Evolutionary conservation across 169 alveolate genomes (phyloP), one percentile per base, ranked within the genome.

Genomic region (Cryptosporidium felis): DNA sequence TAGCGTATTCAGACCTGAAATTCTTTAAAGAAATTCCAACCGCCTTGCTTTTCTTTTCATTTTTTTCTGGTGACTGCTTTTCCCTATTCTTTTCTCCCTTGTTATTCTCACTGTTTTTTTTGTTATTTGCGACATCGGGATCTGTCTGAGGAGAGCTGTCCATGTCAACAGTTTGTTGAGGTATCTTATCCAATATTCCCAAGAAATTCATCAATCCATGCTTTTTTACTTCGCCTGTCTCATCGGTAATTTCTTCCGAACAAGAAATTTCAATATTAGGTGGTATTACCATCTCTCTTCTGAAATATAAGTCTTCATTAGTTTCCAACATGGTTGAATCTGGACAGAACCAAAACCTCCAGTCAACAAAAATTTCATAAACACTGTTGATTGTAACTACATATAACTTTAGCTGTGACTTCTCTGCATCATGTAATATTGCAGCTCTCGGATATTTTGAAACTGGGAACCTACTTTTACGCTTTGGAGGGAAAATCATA

Each of bases 291-390:
- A 74, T 74, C 23, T 74, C 85, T 8, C 59, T 32, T 74, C 85
- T 74, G 41, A 74, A 56, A 36, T 74, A 74, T 38, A 74, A 45
- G 56, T 74, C 85, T 9, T 74, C 85, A n/a, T 41, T 42, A 8
- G 85, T 74, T n/a, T 49, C 67, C 10, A 74, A 44, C 85, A 74
- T 74, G 10, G n/a, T 49, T 53, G 85, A 74, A 74, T 74, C 85
- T 23, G 85, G 85, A 3, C 60, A 74, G 28, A 74, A 74, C 85
- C 85, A 74, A 53, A 40, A 74, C 56, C 67, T 49, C 85, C 85
- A 74, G 28, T 74, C 67, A 21, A 53, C 59, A 36, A 49, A 47
- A 18, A 74, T 34, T 34, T 74, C 85, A 36, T 74, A 74, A 9
- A 74, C 58, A 36, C 74, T 38, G 41, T 74, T 74, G 36, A 53